phyloP scores from a whole-genome alignment of 495 filamentous ascomycete genomes.

The Penicillium mononematosum region DNA sequence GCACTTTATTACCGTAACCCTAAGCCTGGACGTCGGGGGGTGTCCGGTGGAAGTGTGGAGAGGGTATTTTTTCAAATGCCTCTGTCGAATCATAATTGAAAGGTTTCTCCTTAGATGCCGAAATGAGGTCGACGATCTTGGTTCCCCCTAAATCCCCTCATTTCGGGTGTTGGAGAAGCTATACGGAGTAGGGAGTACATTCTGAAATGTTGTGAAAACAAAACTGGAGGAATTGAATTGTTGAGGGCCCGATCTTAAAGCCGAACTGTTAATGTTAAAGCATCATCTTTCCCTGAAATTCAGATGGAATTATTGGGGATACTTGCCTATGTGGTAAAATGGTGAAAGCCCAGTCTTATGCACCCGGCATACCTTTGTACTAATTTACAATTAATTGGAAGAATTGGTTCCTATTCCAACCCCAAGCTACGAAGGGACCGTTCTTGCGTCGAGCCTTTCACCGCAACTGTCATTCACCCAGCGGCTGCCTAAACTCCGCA shows the following conservation, averaged over 20 bases:
- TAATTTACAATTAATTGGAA: background rate
- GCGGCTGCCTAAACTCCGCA: background rate
- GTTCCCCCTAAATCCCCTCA: constrained; percentile 4
- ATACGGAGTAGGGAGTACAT: background rate
- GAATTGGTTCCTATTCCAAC: background rate
- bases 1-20: background rate
- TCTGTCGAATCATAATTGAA: background rate
- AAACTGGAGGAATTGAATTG: background rate
- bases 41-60: background rate
- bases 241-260: background rate
- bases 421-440: background rate
- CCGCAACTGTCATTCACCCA: background rate
- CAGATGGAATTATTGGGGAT: background rate
- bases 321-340: background rate
- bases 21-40: background rate
- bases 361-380: background rate
- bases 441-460: background rate
- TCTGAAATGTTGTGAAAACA: background rate
- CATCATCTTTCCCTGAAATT: background rate
- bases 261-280: background rate
- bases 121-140: constrained; percentile 1
- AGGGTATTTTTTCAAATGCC: background rate
- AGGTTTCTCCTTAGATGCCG: background rate
- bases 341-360: background rate
- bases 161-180: background rate